phyloP scores from a whole-genome alignment of 176 grass and related monocot species.

The Raddia guianensis region DNA sequence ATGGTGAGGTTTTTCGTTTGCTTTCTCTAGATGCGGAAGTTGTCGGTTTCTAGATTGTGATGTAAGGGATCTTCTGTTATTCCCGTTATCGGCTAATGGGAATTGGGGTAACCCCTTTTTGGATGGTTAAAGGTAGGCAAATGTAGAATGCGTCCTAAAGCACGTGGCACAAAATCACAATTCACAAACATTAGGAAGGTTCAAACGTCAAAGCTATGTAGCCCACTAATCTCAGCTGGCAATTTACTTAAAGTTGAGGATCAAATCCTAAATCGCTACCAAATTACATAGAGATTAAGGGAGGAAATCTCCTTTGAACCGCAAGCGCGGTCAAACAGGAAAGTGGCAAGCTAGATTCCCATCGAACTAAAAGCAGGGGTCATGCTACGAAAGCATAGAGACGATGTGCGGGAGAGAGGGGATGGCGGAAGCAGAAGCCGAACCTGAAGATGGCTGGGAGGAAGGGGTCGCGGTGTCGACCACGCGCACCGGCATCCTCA shows the following conservation, averaged over 20 bases:
- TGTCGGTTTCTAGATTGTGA: too few species aligned
- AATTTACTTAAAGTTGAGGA: neutral
- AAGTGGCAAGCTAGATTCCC: neutral
- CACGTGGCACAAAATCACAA: neutral
- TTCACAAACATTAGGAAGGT: neutral
- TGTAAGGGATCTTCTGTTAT: too few species aligned
- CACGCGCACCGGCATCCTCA: slow-evolving; percentile 81
- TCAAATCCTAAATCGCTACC: slow-evolving; percentile 22
- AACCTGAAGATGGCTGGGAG: slow-evolving; percentile 62
- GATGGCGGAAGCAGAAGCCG: neutral
- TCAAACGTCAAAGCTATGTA: neutral
- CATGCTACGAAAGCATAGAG: neutral
- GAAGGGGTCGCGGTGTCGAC: slow-evolving; percentile 70
- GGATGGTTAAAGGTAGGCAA: neutral
- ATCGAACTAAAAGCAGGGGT: slow-evolving; percentile 30
- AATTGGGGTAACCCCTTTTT: too few species aligned
- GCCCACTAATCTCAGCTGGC: neutral
- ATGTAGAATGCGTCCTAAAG: neutral
- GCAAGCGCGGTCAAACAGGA: neutral
- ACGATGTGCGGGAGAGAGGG: neutral
- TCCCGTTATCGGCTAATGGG: too few species aligned
- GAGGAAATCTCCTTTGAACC: neutral
- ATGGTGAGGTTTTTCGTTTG: too few species aligned
- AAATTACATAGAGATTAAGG: neutral
- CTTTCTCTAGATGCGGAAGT: too few species aligned